Evolutionary conservation across 495 filamentous ascomycete genomes (phyloP), one percentile per base, ranked within the genome.

Genomic region (Parachaetomium inaequale): DNA sequence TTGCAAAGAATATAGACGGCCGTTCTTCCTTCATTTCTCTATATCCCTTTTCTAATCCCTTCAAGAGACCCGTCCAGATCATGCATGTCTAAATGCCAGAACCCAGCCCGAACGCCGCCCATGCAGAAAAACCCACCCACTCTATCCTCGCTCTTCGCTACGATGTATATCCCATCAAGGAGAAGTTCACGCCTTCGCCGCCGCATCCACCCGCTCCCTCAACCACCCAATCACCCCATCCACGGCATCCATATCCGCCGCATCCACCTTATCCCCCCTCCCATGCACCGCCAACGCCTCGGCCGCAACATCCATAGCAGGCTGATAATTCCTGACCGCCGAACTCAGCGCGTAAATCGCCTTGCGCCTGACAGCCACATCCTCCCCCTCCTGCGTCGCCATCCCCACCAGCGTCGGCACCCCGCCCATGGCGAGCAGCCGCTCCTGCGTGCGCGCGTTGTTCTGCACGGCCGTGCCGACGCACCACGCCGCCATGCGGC

Each of bases 391-490:
- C 46, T 77, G 72, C 10, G 68, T 65, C 17, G 88, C 84, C 50
- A 96, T 70, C 12, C 79, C 75, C 7, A 90, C 85, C 19, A 98
- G 80, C 42, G 72, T 83, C 51, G 86, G 81, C 14, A 97, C 77
- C 8, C 84, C 91, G 23, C 88, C 89, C 49, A 89, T 70, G 5
- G 84, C 85, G 25, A 95, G 71, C 38, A 95, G 74, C 64, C 83
- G 84, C 75, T 92, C 88, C 73, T 98, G 94, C 19, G 82, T 83
- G 72, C 87, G 89, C 31, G 80, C 79, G 70, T 98, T 98, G 72
- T 98, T 98, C 81, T 98, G 92, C 58, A 98, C 95, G 3, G 95
- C 93, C 5, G 92, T 96, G 29, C 90, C 91, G 32, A 91, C 78
- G 78, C 92, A 96, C 92, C 92, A 96, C 2, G 93, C 92, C 0